Conservation (phyloP, 192 early-diverging fungal species). For the Ramicandelaber brevisporus region DNA sequence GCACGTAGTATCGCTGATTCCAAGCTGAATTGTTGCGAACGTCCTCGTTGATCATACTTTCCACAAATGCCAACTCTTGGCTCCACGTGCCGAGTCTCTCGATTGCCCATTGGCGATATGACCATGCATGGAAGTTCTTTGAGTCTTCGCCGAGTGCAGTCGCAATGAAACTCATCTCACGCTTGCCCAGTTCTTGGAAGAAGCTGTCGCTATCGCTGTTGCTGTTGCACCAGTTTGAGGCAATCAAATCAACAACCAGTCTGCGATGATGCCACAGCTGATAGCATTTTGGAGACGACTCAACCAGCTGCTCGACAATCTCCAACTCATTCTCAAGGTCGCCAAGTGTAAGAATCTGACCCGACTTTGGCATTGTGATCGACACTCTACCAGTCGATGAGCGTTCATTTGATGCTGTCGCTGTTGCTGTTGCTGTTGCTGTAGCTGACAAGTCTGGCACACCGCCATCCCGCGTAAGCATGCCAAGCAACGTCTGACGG, state of each 20-base stretch:
- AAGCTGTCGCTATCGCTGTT: slow-evolving; percentile 13
- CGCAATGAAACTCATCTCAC: slow-evolving; percentile 52
- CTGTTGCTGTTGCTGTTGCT: no score
- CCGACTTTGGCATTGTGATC: no score
- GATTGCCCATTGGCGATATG: slow-evolving; percentile 88
- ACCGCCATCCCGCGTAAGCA: background rate
- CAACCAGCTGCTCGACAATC: slow-evolving; percentile 5
- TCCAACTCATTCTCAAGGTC: background rate
- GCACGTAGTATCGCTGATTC: slow-evolving; percentile 85
- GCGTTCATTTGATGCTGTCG: no score
- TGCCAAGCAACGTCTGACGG: background rate
- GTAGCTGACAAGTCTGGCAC: no score
- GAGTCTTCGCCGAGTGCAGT: slow-evolving; percentile 44
- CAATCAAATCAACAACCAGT: slow-evolving; percentile 5
- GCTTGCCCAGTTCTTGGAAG: slow-evolving; percentile 13
- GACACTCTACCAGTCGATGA: no score
- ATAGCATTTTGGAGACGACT: slow-evolving; percentile 83
- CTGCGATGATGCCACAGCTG: slow-evolving; percentile 61
- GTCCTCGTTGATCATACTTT: slow-evolving; percentile 50
- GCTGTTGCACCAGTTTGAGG: slow-evolving; percentile 4
- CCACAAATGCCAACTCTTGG: slow-evolving; percentile 43
- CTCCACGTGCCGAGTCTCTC: slow-evolving; percentile 47
- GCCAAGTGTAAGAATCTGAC: background rate
- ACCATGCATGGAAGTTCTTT: slow-evolving; percentile 99
- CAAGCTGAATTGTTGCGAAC: slow-evolving; percentile 95